Evolutionary conservation across 257 asterid genomes (phyloP).

Genomic region (Plantago elongata): DNA sequence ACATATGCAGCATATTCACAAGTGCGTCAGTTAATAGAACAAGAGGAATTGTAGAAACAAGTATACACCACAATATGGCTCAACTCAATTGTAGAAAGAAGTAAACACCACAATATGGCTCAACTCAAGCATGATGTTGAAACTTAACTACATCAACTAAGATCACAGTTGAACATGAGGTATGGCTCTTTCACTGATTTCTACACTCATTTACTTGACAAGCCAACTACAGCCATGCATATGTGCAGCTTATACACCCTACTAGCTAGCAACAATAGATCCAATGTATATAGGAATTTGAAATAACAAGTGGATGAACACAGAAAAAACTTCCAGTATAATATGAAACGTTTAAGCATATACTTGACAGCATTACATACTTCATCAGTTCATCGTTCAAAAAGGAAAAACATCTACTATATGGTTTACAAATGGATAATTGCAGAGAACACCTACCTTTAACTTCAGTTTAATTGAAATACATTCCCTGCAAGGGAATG

Average conservation of each 20-base stretch:
- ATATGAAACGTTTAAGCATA: slow-evolving; percentile 22
- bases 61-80: background rate
- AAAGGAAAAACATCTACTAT: slow-evolving; percentile 17
- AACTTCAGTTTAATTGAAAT: slow-evolving; percentile 43
- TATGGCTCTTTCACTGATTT: slow-evolving; percentile 1
- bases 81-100: background rate
- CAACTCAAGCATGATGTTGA: background rate
- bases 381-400: slow-evolving; percentile 17
- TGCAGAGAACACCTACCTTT: slow-evolving; percentile 25
- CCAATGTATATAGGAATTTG: background rate
- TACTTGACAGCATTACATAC: slow-evolving; percentile 29
- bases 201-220: slow-evolving; percentile 4
- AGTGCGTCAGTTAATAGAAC: background rate
- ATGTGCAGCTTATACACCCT: background rate
- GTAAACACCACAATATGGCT: background rate
- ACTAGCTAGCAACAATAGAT: slow-evolving; percentile 7
- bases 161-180: slow-evolving; percentile 1
- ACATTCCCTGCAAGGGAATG: slow-evolving; percentile 37
- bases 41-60: background rate
- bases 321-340: slow-evolving; percentile 20
- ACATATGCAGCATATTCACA: background rate
- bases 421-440: slow-evolving; percentile 25
- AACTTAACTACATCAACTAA: background rate
- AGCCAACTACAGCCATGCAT: background rate
- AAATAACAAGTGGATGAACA: slow-evolving; percentile 7